Base-by-base conservation (phyloP, 2,329 filamentous ascomycete species). In the Fusarium pseudograminearum region DNA sequence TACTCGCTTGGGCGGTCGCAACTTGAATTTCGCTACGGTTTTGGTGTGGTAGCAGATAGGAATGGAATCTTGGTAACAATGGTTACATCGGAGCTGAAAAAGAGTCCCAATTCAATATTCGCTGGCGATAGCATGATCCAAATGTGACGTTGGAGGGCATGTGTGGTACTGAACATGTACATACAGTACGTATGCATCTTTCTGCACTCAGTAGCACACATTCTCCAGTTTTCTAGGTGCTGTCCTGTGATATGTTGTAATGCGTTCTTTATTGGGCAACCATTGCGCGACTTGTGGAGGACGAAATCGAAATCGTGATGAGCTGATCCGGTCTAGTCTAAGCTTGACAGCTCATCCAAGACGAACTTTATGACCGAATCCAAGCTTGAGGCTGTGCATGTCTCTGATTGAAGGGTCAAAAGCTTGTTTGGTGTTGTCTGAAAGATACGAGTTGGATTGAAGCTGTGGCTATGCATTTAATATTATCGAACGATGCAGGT, bases 211-310 rank as follows among this genome's bases (percentile, higher is more conserved):
- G 46, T 52, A 36, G 51, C 47, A 41, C 24, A 26, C 8, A 24
- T 59, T 57, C 58, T 40, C 69, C 59, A 51, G 56, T 67, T 62
- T 71, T 65, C 40, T 33, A n/a, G 24, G 48, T 45, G 45, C 24
- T 22, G 53, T 42, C 46, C 57, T 70, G 63, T 60, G 42, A 63
- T 42, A 51, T 55, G 52, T 18, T 65, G 47, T 52, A 47, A 51
- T 50, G 20, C n/a, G 26, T 62, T 57, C 60, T 45, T 72, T 31
- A 73, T 71, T 73, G 64, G 71, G 26, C 47, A 61, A 61, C 54
- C 62, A 58, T 61, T 62, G 65, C 50, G 61, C 71, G 47, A 67
- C 58, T 48, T 55, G 45, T 33, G 48, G 38, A 55, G 50, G 50
- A 36, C 61, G 42, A 46, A 67, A 56, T 70, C 67, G 63, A 45